Percentiles rank a stretch among this genome's conserved stretches.
These are phyloP conservation scores for Hyaloperonospora brassicae DNA, from an alignment of 352 stramenopile species.

Conservation along the genomic window DNA sequence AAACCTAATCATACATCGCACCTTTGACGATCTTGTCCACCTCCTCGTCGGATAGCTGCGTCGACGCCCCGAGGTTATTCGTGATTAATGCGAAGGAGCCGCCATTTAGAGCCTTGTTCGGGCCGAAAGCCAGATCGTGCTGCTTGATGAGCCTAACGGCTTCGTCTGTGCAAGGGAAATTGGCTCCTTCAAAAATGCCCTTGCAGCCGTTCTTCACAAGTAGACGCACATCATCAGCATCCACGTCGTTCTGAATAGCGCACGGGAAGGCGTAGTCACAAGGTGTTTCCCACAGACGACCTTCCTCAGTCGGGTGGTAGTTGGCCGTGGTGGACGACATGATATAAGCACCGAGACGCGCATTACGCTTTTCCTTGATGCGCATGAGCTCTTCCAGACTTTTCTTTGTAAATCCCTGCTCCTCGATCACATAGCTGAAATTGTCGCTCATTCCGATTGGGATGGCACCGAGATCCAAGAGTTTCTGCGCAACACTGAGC, in stretches of 20 bases:
- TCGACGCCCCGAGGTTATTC: slow-evolving; percentile 44
- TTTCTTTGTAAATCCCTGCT: slow-evolving; percentile 75
- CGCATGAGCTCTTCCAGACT: slow-evolving; percentile 66
- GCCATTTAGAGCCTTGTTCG: slow-evolving; percentile 81
- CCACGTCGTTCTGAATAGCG: slow-evolving; percentile 91
- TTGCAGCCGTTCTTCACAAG: slow-evolving; percentile 86
- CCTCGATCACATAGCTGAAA: slow-evolving; percentile 93
- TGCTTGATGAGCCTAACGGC: slow-evolving; percentile 80
- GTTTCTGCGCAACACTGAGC: slow-evolving; percentile 90
- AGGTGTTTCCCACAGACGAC: slow-evolving; percentile 81
- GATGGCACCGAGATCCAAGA: slow-evolving; percentile 93
- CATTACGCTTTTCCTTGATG: slow-evolving; percentile 78
- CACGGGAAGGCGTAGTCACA: slow-evolving; percentile 96
- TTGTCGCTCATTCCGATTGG: slow-evolving; percentile 94
- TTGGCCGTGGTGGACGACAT: slow-evolving; percentile 82
- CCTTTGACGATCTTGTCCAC: slow-evolving; percentile 70
- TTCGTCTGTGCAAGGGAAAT: slow-evolving; percentile 75
- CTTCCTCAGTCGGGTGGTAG: slow-evolving; percentile 77
- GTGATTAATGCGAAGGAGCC: slow-evolving; percentile 66
- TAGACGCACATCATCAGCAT: slow-evolving; percentile 56
- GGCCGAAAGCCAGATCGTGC: slow-evolving; percentile 71
- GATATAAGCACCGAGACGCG: slow-evolving; percentile 77
- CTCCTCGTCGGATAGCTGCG: slow-evolving; percentile 47
- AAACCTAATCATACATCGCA: slow-evolving; percentile 10
- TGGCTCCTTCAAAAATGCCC: slow-evolving; percentile 82